phyloP scores from a whole-genome alignment of 23 red algal species.

The Gracilaria gracilis region DNA sequence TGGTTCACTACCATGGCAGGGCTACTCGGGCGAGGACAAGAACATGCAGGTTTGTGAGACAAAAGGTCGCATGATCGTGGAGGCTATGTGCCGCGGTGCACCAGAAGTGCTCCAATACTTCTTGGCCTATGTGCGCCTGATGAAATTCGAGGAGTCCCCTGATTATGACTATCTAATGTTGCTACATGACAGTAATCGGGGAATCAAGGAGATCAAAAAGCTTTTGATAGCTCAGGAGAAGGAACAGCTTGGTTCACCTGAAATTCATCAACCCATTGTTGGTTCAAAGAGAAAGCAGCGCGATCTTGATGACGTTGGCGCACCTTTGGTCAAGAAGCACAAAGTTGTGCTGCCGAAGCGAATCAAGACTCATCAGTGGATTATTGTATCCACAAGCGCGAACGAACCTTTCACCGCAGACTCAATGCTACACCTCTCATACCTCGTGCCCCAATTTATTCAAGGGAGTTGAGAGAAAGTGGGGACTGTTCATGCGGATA shows the following conservation, averaged over 20 bases:
- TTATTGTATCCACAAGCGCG: slow-evolving; percentile 96
- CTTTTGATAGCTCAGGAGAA: slow-evolving; percentile 79
- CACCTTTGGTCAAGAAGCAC: slow-evolving; percentile 71
- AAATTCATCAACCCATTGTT: slow-evolving; percentile 28
- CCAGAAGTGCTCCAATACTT: slow-evolving; percentile 97
- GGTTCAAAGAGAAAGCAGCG: slow-evolving; percentile 77
- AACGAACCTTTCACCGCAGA: slow-evolving; percentile 82
- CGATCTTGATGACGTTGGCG: slow-evolving; percentile 57
- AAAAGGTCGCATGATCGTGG: slow-evolving; percentile 90
- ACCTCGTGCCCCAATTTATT: slow-evolving; percentile 94
- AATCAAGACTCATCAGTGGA: slow-evolving; percentile 99
- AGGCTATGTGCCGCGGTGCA: slow-evolving; percentile 89
- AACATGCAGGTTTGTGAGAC: slow-evolving; percentile 99
- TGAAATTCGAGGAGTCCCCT: slow-evolving; percentile 93
- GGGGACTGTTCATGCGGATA: slow-evolving; percentile 94
- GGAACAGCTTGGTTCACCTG: not conserved
- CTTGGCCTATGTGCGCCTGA: slow-evolving; percentile 91
- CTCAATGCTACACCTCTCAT: slow-evolving; percentile 97
- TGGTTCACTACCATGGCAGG: slow-evolving; percentile 96
- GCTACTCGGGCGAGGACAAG: slow-evolving; percentile 96
- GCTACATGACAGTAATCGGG: slow-evolving; percentile 69
- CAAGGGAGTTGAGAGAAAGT: slow-evolving; percentile 96
- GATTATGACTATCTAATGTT: slow-evolving; percentile 93
- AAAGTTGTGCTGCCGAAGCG: slow-evolving; percentile 86
- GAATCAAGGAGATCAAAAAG: slow-evolving; percentile 71